Evolutionary conservation across 2,329 filamentous ascomycete species (phyloP), one percentile per base, ranked within the genome.

Genomic region (Fusarium tjaetaba): DNA sequence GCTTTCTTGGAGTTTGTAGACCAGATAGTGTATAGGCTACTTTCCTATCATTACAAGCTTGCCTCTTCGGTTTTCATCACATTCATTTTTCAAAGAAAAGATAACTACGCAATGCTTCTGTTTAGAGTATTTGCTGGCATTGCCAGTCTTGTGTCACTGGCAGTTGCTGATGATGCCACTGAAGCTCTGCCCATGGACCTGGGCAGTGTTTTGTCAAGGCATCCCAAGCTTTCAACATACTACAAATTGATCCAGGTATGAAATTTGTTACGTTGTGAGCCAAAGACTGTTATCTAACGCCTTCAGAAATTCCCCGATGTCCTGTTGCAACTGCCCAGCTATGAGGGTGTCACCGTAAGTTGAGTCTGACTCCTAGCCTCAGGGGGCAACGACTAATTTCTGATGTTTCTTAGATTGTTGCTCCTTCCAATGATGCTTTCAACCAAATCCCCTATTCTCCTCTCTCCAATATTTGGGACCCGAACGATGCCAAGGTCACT

Each of bases 381-480:
- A 14, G 30, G 22, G 22, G 24, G 13, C 46, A 7, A 11, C n/a
- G 7, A 20, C 42, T 42, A 10, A 24, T 41, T 22, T 30, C 57
- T 61, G n/a, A 76, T 42, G 15, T 13, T 20, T 20, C 24, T 24
- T 26, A 82, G 81, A 84, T 91, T 72, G 87, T 91, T 71, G 89
- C 87, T 0, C 90, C 90, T 14, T 87, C 83, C 67, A 88, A 91
- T 74, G 82, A 83, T 5, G 89, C 89, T 22, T 90, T 91, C 81
- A 82, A 86, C 24, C 84, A 85, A 59, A 88, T 90, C 57, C 84
- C 85, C 15, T 88, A 85, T 71, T 86, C 85, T n/a, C 83, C 85
- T 15, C 81, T 89, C 42, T 81, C 83, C 32, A 84, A 84, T 57
- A 75, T 88, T n/a, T 86, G 84, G 78, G 80, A 84, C 14, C 78